phyloP scores from a whole-genome alignment of 768 basidiomycete genomes.

The Lentinus brumalis region DNA sequence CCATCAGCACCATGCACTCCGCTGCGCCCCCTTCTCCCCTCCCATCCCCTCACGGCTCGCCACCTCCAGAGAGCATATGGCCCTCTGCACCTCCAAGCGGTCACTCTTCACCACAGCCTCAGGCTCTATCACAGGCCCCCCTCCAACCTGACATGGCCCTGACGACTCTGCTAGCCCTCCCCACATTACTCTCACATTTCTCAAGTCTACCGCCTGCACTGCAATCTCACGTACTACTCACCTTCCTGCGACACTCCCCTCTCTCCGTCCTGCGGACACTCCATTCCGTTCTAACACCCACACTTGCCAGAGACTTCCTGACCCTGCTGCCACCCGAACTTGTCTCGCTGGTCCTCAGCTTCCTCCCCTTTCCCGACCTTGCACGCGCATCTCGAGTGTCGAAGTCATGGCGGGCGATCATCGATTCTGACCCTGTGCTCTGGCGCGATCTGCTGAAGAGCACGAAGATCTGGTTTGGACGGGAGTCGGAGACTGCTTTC shows the following conservation, averaged over 20 bases:
- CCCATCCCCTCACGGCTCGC: slow-evolving; percentile 85
- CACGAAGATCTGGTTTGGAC: slow-evolving; percentile 89
- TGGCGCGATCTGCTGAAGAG: slow-evolving; percentile 87
- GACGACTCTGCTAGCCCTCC: slow-evolving; percentile 84
- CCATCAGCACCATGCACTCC: slow-evolving; percentile 63
- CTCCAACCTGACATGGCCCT: slow-evolving; percentile 82
- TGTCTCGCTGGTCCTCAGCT: slow-evolving; percentile 84
- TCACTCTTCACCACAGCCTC: slow-evolving; percentile 64
- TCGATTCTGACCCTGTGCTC: slow-evolving; percentile 86
- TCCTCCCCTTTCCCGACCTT: slow-evolving; percentile 79
- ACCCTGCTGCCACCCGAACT: slow-evolving; percentile 91
- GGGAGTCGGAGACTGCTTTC: slow-evolving; percentile 80
- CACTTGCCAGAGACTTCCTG: slow-evolving; percentile 93
- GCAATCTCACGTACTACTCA: slow-evolving; percentile 93
- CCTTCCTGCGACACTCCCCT: slow-evolving; percentile 88
- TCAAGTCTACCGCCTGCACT: slow-evolving; percentile 74
- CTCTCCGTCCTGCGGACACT: slow-evolving; percentile 89
- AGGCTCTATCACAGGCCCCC: slow-evolving; percentile 51
- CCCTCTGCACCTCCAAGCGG: slow-evolving; percentile 83
- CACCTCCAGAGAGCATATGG: slow-evolving; percentile 74
- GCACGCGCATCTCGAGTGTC: slow-evolving; percentile 89
- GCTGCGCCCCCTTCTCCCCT: slow-evolving; percentile 85
- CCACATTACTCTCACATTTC: slow-evolving; percentile 81
- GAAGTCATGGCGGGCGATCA: slow-evolving; percentile 86
- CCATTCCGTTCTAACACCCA: slow-evolving; percentile 85